Evolutionary conservation across 768 basidiomycete genomes (phyloP).

Genomic region (Mycena haematopus): DNA sequence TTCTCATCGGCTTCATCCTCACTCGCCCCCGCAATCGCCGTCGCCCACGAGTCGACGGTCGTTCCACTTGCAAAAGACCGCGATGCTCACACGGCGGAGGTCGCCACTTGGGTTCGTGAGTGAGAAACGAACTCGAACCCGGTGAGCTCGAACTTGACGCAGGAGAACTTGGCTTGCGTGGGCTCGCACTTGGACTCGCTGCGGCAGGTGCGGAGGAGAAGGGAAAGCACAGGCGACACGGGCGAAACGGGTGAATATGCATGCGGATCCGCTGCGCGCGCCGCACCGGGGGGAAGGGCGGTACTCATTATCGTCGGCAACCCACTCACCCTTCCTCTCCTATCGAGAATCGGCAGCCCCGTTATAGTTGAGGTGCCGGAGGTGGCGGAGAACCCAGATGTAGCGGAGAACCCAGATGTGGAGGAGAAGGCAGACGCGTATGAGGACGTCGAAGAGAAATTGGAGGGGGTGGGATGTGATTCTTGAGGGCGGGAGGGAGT

Average conservation of each 20-base stretch:
- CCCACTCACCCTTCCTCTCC: neutral
- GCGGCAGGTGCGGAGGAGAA: neutral
- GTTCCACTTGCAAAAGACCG: conserved; percentile 15
- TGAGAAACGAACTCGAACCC: neutral
- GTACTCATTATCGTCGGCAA: neutral
- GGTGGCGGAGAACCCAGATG: too few relatives aligned
- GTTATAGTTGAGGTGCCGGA: neutral
- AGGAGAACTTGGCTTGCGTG: too few relatives aligned
- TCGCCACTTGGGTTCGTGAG: neutral
- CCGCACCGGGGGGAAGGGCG: conserved; percentile 7
- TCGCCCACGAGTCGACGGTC: conserved; percentile 21
- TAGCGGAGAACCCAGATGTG: neutral
- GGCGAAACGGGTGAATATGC: conserved; percentile 8
- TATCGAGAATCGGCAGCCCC: neutral
- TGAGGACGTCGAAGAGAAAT: neutral
- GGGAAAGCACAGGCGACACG: neutral
- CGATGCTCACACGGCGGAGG: conserved; percentile 14
- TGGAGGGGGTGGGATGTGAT: neutral
- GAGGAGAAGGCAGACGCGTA: conserved; percentile 4
- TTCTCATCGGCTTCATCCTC: neutral
- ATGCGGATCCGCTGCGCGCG: conserved; percentile 20
- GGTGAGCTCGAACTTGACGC: neutral
- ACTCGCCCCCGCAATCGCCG: conserved; percentile 9
- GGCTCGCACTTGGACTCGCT: too few relatives aligned
- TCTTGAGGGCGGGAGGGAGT: neutral